Base-by-base conservation (phyloP, 2,329 filamentous ascomycete species). In the Amauroascus niger region DNA sequence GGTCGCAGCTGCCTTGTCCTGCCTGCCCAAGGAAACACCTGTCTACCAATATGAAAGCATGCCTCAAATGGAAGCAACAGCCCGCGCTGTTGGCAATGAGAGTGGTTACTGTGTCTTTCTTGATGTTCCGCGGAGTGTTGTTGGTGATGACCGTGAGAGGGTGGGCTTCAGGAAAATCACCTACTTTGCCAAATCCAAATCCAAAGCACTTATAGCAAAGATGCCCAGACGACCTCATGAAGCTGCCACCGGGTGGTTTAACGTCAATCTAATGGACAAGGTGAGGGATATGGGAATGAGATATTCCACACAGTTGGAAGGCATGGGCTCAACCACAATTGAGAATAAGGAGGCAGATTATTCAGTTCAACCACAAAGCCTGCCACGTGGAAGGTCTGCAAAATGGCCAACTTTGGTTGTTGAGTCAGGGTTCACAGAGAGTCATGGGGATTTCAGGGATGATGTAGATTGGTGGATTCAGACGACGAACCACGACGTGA, bases 31-130 rank as follows among this genome's bases (percentile, higher is more conserved):
- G 14, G 45, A 49, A 18, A 56, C 44, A 26, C 49, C 44, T 13
- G 54, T 56, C 44, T 56, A 47, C 44, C 41, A 30, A 28, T 56
- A 56, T 53, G n/a, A 53, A 39, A 53, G 44, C 44, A 5, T 48
- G 18, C 14, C 49, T n/a, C 43, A 53, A 13, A 49, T 56, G 49
- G 44, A 52, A 53, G 35, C 44, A 3, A 18, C 44, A 53, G 35
- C 45, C 43, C 44, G 37, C 20, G 28, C 49, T 30, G 41, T 55
- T 20, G 30, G 47, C 33, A 28, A 52, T 49, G 53, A 47, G 13
- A 47, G 53, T 7, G 49, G 41, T 1, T 55, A 52, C 49, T 55
- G 49, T 26, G 48, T 55, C 13, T 55, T 55, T 37, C 8, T 43
- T 20, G 20, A 53, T 44, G 54, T 49, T 26, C 40, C 33, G 13